Percentiles rank a stretch among this genome's conserved stretches.
Conservation (phyloP, 1,284 basidiomycete genomes). For the Sporisorium sorghi region DNA sequence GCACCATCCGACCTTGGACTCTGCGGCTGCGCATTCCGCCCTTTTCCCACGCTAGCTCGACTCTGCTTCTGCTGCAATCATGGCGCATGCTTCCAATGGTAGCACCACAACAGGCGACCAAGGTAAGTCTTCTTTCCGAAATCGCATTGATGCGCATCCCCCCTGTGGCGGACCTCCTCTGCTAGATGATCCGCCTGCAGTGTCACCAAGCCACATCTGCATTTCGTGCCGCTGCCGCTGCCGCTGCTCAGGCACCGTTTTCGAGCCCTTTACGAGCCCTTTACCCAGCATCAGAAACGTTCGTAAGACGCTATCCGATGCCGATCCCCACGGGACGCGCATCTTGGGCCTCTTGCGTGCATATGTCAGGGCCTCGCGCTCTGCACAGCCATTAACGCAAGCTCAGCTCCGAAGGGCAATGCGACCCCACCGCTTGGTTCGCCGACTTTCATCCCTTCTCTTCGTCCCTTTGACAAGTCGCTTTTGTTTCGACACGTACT, state of each 20-base stretch:
- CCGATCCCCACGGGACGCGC: no score
- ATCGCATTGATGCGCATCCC: not conserved
- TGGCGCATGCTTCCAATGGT: constrained; percentile 24
- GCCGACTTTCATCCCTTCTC: not conserved
- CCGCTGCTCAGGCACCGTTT: not conserved
- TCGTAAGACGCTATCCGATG: no score
- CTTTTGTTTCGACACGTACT: not conserved
- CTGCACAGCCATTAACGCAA: constrained; percentile 1
- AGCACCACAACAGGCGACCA: constrained; percentile 26
- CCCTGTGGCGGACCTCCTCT: no score
- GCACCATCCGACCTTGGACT: not conserved
- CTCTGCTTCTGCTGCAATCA: constrained; percentile 5
- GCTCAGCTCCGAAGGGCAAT: not conserved
- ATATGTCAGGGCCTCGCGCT: not conserved
- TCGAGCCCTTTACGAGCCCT: no score
- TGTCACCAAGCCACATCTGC: no score
- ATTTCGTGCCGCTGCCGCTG: not conserved
- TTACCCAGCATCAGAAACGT: not conserved
- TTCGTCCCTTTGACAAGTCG: not conserved
- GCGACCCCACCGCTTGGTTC: not conserved
- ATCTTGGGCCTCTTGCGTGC: constrained; percentile 1
- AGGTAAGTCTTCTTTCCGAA: constrained; percentile 24
- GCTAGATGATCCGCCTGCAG: no score
- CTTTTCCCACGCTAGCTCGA: no score
- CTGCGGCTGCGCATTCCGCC: no score